Conservation (phyloP, 371 early-diverging fungal species). For the Apophysomyces sp. region DNA sequence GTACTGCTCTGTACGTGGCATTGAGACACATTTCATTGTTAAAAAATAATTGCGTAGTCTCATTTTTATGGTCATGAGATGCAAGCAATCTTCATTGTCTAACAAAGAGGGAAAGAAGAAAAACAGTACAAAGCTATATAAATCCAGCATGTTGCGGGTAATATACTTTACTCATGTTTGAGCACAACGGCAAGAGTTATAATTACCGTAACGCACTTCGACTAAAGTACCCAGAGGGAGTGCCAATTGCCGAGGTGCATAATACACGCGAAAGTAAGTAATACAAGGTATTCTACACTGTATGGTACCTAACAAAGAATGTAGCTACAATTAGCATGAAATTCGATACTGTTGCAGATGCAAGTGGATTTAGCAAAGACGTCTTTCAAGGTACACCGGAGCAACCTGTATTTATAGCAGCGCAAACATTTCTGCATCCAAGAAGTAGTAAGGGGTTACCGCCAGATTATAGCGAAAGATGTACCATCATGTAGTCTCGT, state of each 20-base stretch:
- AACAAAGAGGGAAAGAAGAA: neutral
- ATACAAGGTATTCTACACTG: neutral
- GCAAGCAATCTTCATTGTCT: neutral
- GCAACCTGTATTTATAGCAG: conserved; percentile 10
- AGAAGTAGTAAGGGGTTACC: conserved; percentile 6
- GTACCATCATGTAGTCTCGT: conserved; percentile 10
- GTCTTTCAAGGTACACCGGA: conserved; percentile 1
- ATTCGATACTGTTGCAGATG: conserved; percentile 14
- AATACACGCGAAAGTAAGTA: conserved; percentile 8
- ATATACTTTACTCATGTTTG: neutral
- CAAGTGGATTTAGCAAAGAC: conserved; percentile 6
- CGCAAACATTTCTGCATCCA: conserved; percentile 13
- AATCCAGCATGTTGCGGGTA: neutral
- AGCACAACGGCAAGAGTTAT: conserved; percentile 2
- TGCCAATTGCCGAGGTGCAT: conserved; percentile 4
- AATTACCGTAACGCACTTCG: conserved; percentile 6
- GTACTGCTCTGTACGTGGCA: too few relatives aligned
- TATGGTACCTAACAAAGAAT: neutral
- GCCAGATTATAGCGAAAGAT: conserved; percentile 17
- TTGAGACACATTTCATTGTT: too few relatives aligned
- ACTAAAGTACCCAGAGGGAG: conserved; percentile 3
- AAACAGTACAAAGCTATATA: neutral
- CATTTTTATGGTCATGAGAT: too few relatives aligned
- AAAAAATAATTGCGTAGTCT: too few relatives aligned
- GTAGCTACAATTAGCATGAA: conserved; percentile 13